Evolutionary conservation across 768 basidiomycete genomes (phyloP), one percentile per base, ranked within the genome.

Genomic region (Phlebiopsis flavidoalba): DNA sequence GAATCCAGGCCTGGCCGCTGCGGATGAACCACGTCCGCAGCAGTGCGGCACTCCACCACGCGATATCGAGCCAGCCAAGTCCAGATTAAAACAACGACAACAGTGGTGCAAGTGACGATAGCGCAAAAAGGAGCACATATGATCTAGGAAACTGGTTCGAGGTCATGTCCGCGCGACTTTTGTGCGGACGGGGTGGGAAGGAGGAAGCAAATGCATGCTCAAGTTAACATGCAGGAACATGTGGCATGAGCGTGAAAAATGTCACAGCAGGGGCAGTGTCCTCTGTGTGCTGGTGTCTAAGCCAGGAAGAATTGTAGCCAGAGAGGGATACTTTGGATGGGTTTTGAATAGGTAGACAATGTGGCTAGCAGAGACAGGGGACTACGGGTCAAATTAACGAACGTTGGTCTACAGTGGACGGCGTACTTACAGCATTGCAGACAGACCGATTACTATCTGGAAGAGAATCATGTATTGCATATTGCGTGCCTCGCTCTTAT

Each of bases 31-130:
- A 47, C 4, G 63, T 62, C 46, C 69, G 19, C 12, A 53, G 26
- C 0, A 55, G 61, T 0, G 69, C 22, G 1, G 53, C 49, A 21
- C 54, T 40, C 70, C 70, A 71, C 68, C 68, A 71, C 7, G 61
- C 40, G 15, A 65, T 48, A 36, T 71, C 70, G 8, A 47, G 56
- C 64, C 63, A 65, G 14, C 53, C 43, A 14, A 60, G 63, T 14
- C 57, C 50, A n/a, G n/a, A n/a, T 17, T 64, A 53, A 2, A 65
- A 8, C 1, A 71, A 48, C 7, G 67, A 59, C 8, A 66, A 54
- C 5, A 55, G 14, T 2, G 70, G 70, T 7, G 68, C 66, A 5
- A 67, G 8, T 0, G 57, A 58, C 0, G 66, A 55, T 0, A 63
- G 24, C 12, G 47, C 45, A 2, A 69, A 57, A 4, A 64, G 8